These are phyloP conservation scores for Eutrema japonicum DNA, from an alignment of 345 rosid genomes.

Conservation along the genomic window DNA sequence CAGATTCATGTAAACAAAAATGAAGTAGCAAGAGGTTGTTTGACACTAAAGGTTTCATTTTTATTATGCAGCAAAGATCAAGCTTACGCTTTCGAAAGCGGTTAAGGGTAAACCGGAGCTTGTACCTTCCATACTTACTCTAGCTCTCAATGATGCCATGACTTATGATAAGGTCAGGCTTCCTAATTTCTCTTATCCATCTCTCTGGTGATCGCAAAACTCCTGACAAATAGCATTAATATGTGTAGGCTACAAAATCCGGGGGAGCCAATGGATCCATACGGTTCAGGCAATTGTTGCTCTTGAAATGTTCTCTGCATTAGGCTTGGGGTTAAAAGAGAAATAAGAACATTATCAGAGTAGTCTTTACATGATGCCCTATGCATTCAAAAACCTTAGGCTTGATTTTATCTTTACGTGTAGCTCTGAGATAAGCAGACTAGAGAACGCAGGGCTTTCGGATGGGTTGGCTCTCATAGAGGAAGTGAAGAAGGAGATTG, in stretches of 20 bases:
- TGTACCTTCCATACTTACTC: slow-evolving; percentile 64
- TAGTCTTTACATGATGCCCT: neutral
- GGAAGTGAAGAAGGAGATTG: slow-evolving; percentile 74
- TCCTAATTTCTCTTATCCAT: slow-evolving; percentile 11
- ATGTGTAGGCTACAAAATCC: slow-evolving; percentile 80
- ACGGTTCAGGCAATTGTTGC: slow-evolving; percentile 69
- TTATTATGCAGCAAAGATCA: slow-evolving; percentile 62
- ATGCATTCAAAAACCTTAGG: slow-evolving; percentile 3
- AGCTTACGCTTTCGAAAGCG: slow-evolving; percentile 52
- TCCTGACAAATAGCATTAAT: neutral
- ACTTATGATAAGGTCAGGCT: slow-evolving; percentile 89
- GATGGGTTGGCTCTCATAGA: slow-evolving; percentile 63
- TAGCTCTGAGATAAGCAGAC: slow-evolving; percentile 95
- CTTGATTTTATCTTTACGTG: slow-evolving; percentile 40
- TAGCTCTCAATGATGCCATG: slow-evolving; percentile 80
- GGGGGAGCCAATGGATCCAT: slow-evolving; percentile 97
- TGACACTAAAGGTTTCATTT: slow-evolving; percentile 18
- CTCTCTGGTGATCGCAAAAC: slow-evolving; percentile 4
- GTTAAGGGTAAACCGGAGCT: slow-evolving; percentile 72
- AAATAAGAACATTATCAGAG: too few relatives aligned
- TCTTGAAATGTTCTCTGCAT: slow-evolving; percentile 6
- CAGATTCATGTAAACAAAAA: neutral
- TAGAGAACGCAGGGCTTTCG: slow-evolving; percentile 80
- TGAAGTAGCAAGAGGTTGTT: neutral
- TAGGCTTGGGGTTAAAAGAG: too few relatives aligned